These are phyloP conservation scores for Suhomyces anneliseae DNA, from an alignment of 1,139 yeast genomes.

Conservation along the genomic window DNA sequence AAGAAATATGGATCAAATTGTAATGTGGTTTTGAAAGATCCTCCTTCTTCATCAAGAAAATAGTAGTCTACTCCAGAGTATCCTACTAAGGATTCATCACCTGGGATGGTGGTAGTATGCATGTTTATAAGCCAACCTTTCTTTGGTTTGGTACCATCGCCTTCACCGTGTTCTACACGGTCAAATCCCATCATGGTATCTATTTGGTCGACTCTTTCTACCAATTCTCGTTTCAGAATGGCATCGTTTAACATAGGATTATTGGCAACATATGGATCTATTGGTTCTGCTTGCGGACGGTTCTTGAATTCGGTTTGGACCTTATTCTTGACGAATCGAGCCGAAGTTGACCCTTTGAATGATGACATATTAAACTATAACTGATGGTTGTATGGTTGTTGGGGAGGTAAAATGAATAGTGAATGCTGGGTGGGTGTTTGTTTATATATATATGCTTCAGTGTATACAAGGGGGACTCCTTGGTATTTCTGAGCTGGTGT, in stretches of 20 bases:
- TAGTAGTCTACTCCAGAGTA: slow-evolving; percentile 91
- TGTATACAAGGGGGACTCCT: no score
- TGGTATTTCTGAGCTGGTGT: no score
- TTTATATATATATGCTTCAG: no score
- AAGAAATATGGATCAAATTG: slow-evolving; percentile 88
- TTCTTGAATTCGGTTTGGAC: slow-evolving; percentile 20
- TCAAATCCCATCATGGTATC: slow-evolving; percentile 86
- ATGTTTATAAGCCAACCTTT: slow-evolving; percentile 91
- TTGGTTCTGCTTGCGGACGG: slow-evolving; percentile 1
- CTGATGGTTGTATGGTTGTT: neutral
- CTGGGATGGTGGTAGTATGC: slow-evolving; percentile 68
- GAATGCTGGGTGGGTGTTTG: neutral
- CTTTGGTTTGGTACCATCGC: slow-evolving; percentile 49
- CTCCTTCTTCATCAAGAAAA: slow-evolving; percentile 97
- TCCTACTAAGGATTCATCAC: slow-evolving; percentile 48
- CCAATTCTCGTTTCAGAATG: slow-evolving; percentile 42
- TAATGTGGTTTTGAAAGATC: slow-evolving; percentile 83
- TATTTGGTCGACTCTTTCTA: slow-evolving; percentile 56
- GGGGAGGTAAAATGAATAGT: neutral
- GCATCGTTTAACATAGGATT: slow-evolving; percentile 47
- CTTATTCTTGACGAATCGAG: slow-evolving; percentile 53
- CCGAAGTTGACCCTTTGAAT: slow-evolving; percentile 54
- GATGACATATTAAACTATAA: neutral
- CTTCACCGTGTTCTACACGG: slow-evolving; percentile 64
- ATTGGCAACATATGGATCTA: slow-evolving; percentile 28